Base-by-base conservation (phyloP, 1,284 basidiomycete genomes). In the Athelia sp. region DNA sequence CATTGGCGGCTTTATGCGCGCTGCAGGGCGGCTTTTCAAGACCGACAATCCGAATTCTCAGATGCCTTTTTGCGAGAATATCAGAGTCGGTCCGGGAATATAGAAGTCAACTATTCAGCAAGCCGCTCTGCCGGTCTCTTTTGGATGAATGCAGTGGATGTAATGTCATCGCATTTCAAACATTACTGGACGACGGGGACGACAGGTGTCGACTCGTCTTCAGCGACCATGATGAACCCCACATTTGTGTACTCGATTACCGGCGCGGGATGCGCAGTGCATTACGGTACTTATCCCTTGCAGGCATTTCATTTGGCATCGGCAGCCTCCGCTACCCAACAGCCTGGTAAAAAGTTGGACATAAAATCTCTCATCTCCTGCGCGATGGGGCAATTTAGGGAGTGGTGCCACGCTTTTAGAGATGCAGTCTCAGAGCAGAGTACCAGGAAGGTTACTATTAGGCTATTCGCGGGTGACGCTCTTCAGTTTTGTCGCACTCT, bases 211-310 rank as follows among this genome's bases (percentile, higher is more conserved):
- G 57, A 63, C n/a, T 49, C 61, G 14, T 47, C 54, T 76, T 76
- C 74, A 63, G 61, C 26, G 2, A 69, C 55, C 1, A 40, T 64
- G 17, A 51, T 72, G 31, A 81, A 81, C 48, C 76, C 79, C 0
- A 75, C 72, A 0, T 78, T 78, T 38, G 67, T 66, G 0, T 78
- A 75, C 56, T 72, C 72, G 3, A 48, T 59, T 2, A 56, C 60
- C 1, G 73, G 75, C 4, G 67, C 73, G 32, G 62, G 60, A 9
- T 78, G 72, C 50, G 56, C 66, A 23, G 63, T 77, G 0, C 76
- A 81, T 52, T 76, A 76, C 52, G 72, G 64, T 1, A 72, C 70
- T 0, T 64, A 74, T 54, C 79, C 79, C 1, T 49, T 79, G 68
- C 6, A 82, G 81, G 58, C 77, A 79, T 56, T 62, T 78, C 3